These are phyloP conservation scores for Lunularia cruciata DNA, from an alignment of 225 moss, liverwort and hornwort genomes.

Conservation along the genomic window DNA sequence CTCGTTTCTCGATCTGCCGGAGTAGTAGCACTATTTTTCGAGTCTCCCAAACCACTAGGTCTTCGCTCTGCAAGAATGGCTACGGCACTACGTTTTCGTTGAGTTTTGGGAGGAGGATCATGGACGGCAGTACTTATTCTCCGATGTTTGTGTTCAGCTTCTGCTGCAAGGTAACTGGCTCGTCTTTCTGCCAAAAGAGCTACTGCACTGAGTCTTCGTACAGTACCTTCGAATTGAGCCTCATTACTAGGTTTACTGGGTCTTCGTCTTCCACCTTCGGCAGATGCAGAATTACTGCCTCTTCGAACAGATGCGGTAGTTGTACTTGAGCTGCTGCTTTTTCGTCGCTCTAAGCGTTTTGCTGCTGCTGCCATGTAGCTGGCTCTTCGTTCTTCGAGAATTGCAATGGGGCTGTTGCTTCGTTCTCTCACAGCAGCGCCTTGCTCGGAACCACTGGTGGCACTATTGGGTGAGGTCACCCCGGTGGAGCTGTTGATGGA, in stretches of 20 bases:
- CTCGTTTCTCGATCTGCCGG: neutral
- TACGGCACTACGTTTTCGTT: too few relatives aligned
- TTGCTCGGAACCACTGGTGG: neutral
- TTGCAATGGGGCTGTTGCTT: neutral
- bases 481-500: neutral
- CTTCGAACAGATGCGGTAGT: neutral
- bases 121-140: neutral
- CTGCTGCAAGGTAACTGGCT: neutral
- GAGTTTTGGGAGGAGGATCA: neutral
- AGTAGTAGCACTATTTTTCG: neutral
- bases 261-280: neutral
- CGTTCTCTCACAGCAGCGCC: neutral
- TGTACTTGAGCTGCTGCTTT: neutral
- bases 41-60: neutral
- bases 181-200: constrained; percentile 10
- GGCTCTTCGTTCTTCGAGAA: constrained; percentile 19
- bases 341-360: neutral
- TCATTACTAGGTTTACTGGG: too few relatives aligned
- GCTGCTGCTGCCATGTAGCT: neutral
- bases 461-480: neutral
- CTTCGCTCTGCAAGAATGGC: neutral
- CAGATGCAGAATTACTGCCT: neutral
- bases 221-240: too few relatives aligned
- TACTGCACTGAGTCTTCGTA: neutral
- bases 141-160: constrained; percentile 5